Conservation (phyloP, 352 stramenopile genomes). For the Globisporangium ultimum region DNA sequence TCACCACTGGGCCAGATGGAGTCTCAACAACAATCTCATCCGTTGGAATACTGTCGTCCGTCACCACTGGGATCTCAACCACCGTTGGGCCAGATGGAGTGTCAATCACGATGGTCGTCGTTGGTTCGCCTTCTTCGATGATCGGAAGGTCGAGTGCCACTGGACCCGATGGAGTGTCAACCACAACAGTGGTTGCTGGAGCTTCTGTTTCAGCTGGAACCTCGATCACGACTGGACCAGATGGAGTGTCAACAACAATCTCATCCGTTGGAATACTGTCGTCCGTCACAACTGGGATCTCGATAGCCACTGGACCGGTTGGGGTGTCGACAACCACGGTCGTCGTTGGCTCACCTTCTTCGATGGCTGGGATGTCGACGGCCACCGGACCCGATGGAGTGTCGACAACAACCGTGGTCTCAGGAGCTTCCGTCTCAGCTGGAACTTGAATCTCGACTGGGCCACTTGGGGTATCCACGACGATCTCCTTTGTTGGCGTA, state of each 20-base stretch:
- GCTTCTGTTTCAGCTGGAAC: neutral
- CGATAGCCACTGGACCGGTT: neutral
- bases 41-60: neutral
- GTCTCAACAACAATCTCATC: neutral
- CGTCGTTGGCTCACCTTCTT: neutral
- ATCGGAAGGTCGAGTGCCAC: neutral
- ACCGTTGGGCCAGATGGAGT: neutral
- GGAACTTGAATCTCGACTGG: slow-evolving; percentile 8
- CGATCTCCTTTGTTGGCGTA: slow-evolving; percentile 6
- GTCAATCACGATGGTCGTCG: neutral
- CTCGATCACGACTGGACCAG: slow-evolving; percentile 6
- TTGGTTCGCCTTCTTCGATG: neutral
- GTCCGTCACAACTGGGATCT: slow-evolving; percentile 1
- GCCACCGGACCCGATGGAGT: neutral
- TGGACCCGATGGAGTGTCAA: neutral
- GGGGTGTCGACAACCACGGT: slow-evolving; percentile 8
- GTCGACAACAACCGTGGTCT: neutral
- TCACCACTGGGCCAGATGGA: neutral
- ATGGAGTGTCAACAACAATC: slow-evolving; percentile 3
- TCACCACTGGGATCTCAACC: neutral
- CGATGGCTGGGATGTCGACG: neutral
- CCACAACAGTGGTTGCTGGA: too few relatives aligned
- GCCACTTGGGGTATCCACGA: slow-evolving; percentile 11
- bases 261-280: neutral
- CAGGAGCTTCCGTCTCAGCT: neutral